These are phyloP conservation scores for Chaetomiaceae sp. DNA, from an alignment of 2,329 filamentous ascomycete genomes.

Conservation along the genomic window DNA sequence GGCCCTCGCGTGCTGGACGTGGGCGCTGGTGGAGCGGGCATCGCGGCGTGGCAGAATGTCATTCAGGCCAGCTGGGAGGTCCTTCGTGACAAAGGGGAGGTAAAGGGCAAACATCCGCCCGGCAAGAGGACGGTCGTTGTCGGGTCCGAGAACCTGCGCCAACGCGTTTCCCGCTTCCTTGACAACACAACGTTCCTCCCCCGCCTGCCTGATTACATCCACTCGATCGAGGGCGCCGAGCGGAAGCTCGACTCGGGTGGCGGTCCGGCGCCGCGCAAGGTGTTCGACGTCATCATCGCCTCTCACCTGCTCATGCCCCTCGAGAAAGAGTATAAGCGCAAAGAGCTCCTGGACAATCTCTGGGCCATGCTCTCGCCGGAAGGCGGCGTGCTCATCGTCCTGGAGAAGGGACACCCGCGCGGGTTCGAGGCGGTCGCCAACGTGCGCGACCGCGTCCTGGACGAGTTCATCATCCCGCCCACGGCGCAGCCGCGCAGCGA, in stretches of 20 bases:
- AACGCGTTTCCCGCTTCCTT: slow-evolving; percentile 70
- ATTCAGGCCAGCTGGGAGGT: slow-evolving; percentile 75
- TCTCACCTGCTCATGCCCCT: slow-evolving; percentile 76
- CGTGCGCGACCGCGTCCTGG: slow-evolving; percentile 72
- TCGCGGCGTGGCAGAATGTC: slow-evolving; percentile 73
- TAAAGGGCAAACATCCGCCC: slow-evolving; percentile 43
- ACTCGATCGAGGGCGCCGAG: slow-evolving; percentile 55
- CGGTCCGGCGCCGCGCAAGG: slow-evolving; percentile 58
- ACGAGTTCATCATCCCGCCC: slow-evolving; percentile 66
- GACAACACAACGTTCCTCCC: slow-evolving; percentile 90
- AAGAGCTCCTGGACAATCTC: slow-evolving; percentile 76
- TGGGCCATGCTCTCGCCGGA: slow-evolving; percentile 82
- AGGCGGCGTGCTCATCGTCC: slow-evolving; percentile 77
- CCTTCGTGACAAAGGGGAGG: slow-evolving; percentile 49
- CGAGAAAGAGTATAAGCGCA: slow-evolving; percentile 70
- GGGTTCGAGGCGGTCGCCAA: slow-evolving; percentile 91
- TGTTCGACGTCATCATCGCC: slow-evolving; percentile 85
- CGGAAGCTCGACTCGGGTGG: slow-evolving; percentile 53
- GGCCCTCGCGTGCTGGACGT: slow-evolving; percentile 66
- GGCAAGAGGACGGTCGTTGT: slow-evolving; percentile 79
- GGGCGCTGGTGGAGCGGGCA: slow-evolving; percentile 66
- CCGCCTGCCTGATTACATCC: slow-evolving; percentile 80
- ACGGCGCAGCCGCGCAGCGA: slow-evolving; percentile 35
- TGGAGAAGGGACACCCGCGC: slow-evolving; percentile 87
- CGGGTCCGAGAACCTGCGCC: slow-evolving; percentile 67